These are phyloP conservation scores for Penicillium longicatenatum DNA, from an alignment of 495 filamentous ascomycete genomes.

Conservation along the genomic window DNA sequence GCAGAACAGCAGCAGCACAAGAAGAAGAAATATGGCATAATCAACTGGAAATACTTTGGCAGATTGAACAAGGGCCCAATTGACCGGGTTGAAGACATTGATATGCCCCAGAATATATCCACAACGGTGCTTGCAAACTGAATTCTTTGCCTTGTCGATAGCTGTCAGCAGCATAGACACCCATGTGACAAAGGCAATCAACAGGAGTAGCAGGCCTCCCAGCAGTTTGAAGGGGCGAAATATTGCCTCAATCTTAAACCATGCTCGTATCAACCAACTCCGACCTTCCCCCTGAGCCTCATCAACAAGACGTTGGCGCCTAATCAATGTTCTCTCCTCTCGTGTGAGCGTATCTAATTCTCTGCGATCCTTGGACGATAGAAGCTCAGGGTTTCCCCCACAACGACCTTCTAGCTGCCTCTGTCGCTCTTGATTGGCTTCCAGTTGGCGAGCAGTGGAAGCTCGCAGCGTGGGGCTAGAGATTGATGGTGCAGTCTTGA, in stretches of 20 bases:
- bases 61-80: slow-evolving; percentile 83
- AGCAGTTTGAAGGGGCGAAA: slow-evolving; percentile 84
- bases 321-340: slow-evolving; percentile 88
- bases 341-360: slow-evolving; percentile 85
- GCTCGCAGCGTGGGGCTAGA: slow-evolving; percentile 74
- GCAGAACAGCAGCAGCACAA: slow-evolving; percentile 84
- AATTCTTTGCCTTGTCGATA: slow-evolving; percentile 96
- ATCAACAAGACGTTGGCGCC: slow-evolving; percentile 82
- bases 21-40: slow-evolving; percentile 80
- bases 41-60: slow-evolving; percentile 88
- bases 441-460: slow-evolving; percentile 75
- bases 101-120: slow-evolving; percentile 92
- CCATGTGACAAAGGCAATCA: slow-evolving; percentile 74
- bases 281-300: slow-evolving; percentile 75
- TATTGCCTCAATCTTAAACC: slow-evolving; percentile 76
- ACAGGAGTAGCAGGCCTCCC: slow-evolving; percentile 74
- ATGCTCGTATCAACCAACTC: slow-evolving; percentile 66
- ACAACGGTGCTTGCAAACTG: slow-evolving; percentile 84
- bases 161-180: slow-evolving; percentile 91
- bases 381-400: slow-evolving; percentile 68
- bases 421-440: slow-evolving; percentile 87
- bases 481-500: slow-evolving; percentile 84
- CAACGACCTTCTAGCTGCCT: slow-evolving; percentile 86
- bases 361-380: slow-evolving; percentile 81
- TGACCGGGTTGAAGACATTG: slow-evolving; percentile 92